phyloP scores from a whole-genome alignment of 1,284 basidiomycete species.

The Puccinia triticina region DNA sequence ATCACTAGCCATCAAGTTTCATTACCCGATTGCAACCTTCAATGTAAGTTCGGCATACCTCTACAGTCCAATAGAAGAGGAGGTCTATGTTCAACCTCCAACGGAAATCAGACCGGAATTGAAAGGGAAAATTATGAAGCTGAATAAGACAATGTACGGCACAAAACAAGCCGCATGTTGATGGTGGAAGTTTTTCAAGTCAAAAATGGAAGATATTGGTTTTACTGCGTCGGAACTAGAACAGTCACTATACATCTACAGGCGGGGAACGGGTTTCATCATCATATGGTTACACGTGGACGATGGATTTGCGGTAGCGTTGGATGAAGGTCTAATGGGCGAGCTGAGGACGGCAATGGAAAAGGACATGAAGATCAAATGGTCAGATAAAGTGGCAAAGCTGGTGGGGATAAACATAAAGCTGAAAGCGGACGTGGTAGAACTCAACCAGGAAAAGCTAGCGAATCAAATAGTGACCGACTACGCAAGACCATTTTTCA shows the following conservation, averaged over 20 bases:
- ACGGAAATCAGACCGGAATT: no score
- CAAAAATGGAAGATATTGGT: constrained; percentile 5
- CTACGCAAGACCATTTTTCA: neutral
- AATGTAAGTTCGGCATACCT: neutral
- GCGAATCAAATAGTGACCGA: neutral
- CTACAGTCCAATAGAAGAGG: no score
- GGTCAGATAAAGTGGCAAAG: neutral
- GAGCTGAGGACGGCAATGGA: no score
- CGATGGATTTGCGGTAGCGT: constrained; percentile 5
- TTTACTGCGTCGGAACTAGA: neutral
- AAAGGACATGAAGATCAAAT: constrained; percentile 13
- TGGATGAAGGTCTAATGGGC: no score
- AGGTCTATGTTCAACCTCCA: no score
- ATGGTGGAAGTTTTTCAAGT: constrained; percentile 25
- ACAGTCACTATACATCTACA: neutral
- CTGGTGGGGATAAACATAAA: neutral
- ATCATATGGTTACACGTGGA: neutral
- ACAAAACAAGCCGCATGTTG: neutral
- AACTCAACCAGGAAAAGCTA: neutral
- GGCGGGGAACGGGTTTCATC: neutral
- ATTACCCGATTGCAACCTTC: neutral
- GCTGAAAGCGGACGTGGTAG: neutral
- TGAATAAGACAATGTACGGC: constrained; percentile 32
- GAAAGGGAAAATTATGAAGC: no score
- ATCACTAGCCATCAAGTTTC: neutral